These are phyloP conservation scores for Pseudocercospora crystallina DNA, from an alignment of 2,329 filamentous ascomycete genomes.

Conservation along the genomic window DNA sequence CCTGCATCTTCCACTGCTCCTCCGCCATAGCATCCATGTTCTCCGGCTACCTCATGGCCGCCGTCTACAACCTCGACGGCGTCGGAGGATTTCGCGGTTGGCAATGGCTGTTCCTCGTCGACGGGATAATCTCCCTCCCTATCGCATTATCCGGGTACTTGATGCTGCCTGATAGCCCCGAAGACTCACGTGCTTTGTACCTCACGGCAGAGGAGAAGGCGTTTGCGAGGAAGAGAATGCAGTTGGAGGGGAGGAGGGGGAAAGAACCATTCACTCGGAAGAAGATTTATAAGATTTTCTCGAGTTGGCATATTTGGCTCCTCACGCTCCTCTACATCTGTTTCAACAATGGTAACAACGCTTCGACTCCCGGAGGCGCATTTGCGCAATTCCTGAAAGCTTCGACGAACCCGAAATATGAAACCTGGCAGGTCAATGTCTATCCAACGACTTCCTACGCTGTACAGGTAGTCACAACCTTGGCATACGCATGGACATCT, in stretches of 20 bases:
- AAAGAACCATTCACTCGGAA: constrained; percentile 48
- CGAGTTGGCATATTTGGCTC: constrained; percentile 64
- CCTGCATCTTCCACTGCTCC: constrained; percentile 54
- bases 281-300: constrained; percentile 57
- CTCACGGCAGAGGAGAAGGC: constrained; percentile 42
- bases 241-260: constrained; percentile 48
- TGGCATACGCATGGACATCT: constrained; percentile 66
- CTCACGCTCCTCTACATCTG: constrained; percentile 59
- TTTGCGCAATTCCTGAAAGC: constrained; percentile 53
- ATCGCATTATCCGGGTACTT: constrained; percentile 53
- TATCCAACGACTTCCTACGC: constrained; percentile 52
- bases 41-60: constrained; percentile 57
- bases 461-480: constrained; percentile 58
- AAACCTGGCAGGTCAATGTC: constrained; percentile 56
- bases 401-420: constrained; percentile 46
- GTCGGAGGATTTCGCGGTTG: constrained; percentile 44
- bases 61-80: constrained; percentile 51
- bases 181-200: constrained; percentile 51
- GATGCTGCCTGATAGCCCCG: constrained; percentile 50
- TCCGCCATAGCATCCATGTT: constrained; percentile 48
- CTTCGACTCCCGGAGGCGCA: constrained; percentile 55
- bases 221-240: constrained; percentile 51
- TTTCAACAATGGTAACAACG: constrained; percentile 61
- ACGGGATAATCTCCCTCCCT: constrained; percentile 55
- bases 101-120: constrained; percentile 55